Conservation (phyloP, 2,329 filamentous ascomycete species). For the Monosporascus sp. region DNA sequence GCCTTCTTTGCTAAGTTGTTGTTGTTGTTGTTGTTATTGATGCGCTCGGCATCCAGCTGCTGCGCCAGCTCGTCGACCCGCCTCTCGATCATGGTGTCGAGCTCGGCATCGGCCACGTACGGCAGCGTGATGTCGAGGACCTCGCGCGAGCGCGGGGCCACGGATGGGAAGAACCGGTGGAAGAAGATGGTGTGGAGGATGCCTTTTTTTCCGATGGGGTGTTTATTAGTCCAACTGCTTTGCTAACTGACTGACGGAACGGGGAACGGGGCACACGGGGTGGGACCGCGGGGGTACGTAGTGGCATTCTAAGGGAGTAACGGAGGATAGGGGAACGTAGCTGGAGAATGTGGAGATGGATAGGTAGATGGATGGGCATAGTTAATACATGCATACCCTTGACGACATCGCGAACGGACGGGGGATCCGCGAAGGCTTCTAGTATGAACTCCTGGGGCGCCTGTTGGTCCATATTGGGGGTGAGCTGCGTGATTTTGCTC, state of each 20-base stretch:
- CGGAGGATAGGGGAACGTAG: neutral
- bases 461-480: conserved; percentile 41
- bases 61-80: conserved; percentile 74
- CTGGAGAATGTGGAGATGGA: neutral
- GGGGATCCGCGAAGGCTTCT: conserved; percentile 88
- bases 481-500: neutral
- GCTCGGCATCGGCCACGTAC: conserved; percentile 81
- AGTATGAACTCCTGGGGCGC: conserved; percentile 82
- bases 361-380: too few relatives aligned
- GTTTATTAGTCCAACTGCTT: conserved; percentile 9
- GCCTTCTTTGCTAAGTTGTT: neutral
- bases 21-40: neutral
- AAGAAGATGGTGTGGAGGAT: conserved; percentile 98
- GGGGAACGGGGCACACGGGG: neutral
- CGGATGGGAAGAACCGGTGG: conserved; percentile 90
- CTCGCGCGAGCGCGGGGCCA: conserved; percentile 78
- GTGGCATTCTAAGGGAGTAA: neutral
- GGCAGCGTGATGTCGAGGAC: conserved; percentile 88
- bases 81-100: conserved; percentile 91
- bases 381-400: conserved; percentile 57
- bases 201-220: conserved; percentile 45
- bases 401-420: conserved; percentile 85
- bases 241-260: neutral
- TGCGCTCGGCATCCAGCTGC: conserved; percentile 62
- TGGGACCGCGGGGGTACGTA: neutral